Conservation (phyloP, 805 yeast species). For the Monosporozyma yasuniensis region DNA sequence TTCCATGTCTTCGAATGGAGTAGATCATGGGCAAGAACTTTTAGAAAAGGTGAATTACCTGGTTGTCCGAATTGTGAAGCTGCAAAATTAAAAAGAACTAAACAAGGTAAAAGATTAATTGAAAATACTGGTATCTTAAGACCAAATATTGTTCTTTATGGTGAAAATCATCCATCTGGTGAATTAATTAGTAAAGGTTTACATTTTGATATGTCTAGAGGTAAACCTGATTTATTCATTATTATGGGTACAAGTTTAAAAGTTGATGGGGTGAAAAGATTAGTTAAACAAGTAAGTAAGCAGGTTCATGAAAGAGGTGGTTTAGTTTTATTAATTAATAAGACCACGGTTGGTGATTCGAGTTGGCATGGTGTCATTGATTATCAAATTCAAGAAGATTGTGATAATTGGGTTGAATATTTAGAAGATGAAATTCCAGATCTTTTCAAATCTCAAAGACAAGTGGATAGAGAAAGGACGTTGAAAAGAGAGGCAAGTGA, state of each 20-base stretch:
- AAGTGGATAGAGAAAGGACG: slow-evolving; percentile 24
- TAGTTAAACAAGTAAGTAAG: slow-evolving; percentile 61
- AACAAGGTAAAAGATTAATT: slow-evolving; percentile 64
- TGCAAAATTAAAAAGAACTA: slow-evolving; percentile 45
- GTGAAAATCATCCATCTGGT: slow-evolving; percentile 86
- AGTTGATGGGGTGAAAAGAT: slow-evolving; percentile 79
- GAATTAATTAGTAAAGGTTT: slow-evolving; percentile 70
- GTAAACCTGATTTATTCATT: slow-evolving; percentile 68
- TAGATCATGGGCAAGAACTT: slow-evolving; percentile 35
- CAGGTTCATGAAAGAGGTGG: slow-evolving; percentile 76
- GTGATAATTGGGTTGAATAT: slow-evolving; percentile 69
- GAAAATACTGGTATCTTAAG: slow-evolving; percentile 67
- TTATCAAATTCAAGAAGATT: slow-evolving; percentile 68
- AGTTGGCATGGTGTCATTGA: slow-evolving; percentile 69
- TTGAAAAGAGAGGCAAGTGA: slow-evolving; percentile 28
- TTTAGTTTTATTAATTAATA: slow-evolving; percentile 65
- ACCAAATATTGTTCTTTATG: slow-evolving; percentile 87
- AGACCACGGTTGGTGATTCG: slow-evolving; percentile 49
- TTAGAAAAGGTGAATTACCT: slow-evolving; percentile 61
- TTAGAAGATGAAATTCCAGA: slow-evolving; percentile 49
- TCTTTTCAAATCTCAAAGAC: slow-evolving; percentile 48
- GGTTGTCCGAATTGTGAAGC: slow-evolving; percentile 64
- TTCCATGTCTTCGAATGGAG: slow-evolving; percentile 53
- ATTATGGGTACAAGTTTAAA: slow-evolving; percentile 88
- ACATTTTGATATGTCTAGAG: slow-evolving; percentile 47